Evolutionary conservation across 208 protist genomes (phyloP).

Genomic region (Trypanosoma melophagium): DNA sequence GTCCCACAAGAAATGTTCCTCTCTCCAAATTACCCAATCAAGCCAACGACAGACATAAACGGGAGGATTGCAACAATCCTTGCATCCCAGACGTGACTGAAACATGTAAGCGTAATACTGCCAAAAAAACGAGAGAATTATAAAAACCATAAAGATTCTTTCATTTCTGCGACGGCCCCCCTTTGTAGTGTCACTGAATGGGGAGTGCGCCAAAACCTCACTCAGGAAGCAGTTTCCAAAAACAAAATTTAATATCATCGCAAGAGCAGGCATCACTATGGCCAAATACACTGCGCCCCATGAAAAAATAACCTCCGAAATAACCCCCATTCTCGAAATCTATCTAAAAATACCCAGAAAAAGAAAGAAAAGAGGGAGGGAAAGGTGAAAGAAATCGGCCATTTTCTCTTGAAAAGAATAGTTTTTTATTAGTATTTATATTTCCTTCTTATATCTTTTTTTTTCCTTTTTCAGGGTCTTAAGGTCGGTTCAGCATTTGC

Average conservation of each 20-base stretch:
- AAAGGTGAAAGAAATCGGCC: neutral
- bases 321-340: neutral
- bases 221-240: conserved; percentile 64
- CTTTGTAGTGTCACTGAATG: conserved; percentile 26
- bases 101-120: conserved; percentile 67
- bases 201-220: conserved; percentile 36
- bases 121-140: conserved; percentile 48
- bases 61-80: conserved; percentile 15
- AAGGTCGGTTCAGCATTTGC: too few species aligned
- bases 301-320: conserved; percentile 42
- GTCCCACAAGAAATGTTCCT: neutral
- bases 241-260: conserved; percentile 65
- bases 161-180: conserved; percentile 29
- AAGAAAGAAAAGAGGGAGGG: conserved; percentile 24
- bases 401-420: too few species aligned
- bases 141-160: conserved; percentile 31
- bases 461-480: neutral
- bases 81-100: conserved; percentile 15
- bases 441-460: conserved; percentile 1
- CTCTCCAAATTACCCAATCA: conserved; percentile 2
- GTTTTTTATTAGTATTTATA: too few species aligned
- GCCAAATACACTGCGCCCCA: conserved; percentile 56
- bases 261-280: conserved; percentile 42
- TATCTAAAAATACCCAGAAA: conserved; percentile 7
- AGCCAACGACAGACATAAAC: conserved; percentile 10